phyloP scores from a whole-genome alignment of 2,329 filamentous ascomycete genomes.

The Fusarium redolens region DNA sequence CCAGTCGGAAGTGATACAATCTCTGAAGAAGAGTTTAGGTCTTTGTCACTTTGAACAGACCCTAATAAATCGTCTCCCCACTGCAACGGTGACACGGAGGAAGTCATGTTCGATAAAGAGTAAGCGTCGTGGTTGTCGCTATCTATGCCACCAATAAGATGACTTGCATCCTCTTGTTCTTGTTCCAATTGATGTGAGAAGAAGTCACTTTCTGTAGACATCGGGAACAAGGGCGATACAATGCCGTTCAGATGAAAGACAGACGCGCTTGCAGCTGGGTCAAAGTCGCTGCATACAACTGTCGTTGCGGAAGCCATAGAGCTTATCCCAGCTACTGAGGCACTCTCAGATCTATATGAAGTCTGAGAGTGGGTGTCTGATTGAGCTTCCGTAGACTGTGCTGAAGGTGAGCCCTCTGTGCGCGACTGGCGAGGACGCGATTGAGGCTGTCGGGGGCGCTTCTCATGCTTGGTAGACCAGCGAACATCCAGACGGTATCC shows the following conservation, averaged over 20 bases:
- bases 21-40: neutral
- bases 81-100: neutral
- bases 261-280: neutral
- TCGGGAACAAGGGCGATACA: neutral
- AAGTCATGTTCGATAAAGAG: neutral
- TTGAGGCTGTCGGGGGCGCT: neutral
- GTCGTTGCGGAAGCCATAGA: neutral
- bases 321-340: neutral
- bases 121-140: neutral
- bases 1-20: neutral
- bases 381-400: neutral
- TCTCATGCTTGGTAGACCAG: conserved; percentile 1
- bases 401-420: neutral
- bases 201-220: neutral
- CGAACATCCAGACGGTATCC: neutral
- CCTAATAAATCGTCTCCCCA: neutral
- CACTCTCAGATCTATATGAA: neutral
- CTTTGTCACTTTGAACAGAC: neutral
- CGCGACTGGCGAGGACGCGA: neutral
- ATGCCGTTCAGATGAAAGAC: neutral
- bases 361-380: neutral
- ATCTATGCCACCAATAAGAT: neutral
- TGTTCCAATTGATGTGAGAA: neutral
- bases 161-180: neutral
- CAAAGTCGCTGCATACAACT: neutral